Base-by-base conservation (phyloP, 176 grass and related monocot genomes). In the Echinochloa phyllopogon region DNA sequence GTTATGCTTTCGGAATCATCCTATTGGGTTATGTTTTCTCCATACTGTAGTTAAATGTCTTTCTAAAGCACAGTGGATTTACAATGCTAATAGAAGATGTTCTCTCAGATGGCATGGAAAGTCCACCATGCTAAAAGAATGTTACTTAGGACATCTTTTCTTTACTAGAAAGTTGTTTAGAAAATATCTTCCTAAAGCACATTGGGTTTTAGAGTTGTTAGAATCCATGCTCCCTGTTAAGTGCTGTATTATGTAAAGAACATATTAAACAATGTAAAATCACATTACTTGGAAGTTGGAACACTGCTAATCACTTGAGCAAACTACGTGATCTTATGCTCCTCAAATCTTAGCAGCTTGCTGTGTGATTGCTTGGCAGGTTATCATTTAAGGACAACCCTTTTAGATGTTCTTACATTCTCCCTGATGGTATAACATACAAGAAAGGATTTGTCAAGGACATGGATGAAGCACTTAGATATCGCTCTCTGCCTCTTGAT, bases 391-490 rank as follows among this genome's bases (percentile, higher is more conserved):
- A 89, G 71, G 89, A 96, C 4, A 99, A 92, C 65, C 86, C 90
- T 70, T 90, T 99, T 86, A 99, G 89, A 83, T 99, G 93, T 80
- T 94, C 93, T 17, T 99, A 96, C 84, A 92, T 99, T 88, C 93
- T 99, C 11, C 96, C 96, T 76, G 91, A 99, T 82, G 93, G 93
- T 77, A 91, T 99, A 68, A 86, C 90, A 10, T 77, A 92, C 82
- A 99, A 90, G 48, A 99, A 96, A 79, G 93, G 96, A 16, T 92
- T 70, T 88, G 91, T 99, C 57, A 96, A 96, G 82, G 88, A 99
- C 56, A 65, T 90, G 65, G 74, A 88, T 90, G 96, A 96, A 91
- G 93, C 96, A 85, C 80, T 1, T 69, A 78, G 86, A 84, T 94
- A 92, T 77, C 78, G 78, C 4, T 92, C 91, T 65, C 74, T 98